A percentile compares a stretch with the other conserved stretches of the same genome.
phyloP scores from a whole-genome alignment of 2,329 filamentous ascomycete genomes.

The Cyphellophora attinorum region DNA sequence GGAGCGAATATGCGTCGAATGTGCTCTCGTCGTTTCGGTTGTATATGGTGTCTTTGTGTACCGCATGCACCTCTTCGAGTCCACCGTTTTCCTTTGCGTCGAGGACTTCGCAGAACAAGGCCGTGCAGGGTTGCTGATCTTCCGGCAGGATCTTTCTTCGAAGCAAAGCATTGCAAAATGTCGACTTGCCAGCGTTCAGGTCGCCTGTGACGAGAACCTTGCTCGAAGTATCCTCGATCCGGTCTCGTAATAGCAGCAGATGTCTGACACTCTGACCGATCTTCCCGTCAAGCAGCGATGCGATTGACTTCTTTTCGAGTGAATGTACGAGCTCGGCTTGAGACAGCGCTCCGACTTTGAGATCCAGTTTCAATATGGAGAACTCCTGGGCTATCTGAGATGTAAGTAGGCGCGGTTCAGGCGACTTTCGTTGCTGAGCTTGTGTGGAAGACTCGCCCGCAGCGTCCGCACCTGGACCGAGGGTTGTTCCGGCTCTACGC shows the following conservation, averaged over 20 bases:
- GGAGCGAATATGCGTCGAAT: slow-evolving; percentile 74
- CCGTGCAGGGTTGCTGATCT: slow-evolving; percentile 95
- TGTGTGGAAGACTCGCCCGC: slow-evolving; percentile 63
- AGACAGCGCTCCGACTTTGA: slow-evolving; percentile 78
- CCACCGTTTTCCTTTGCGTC: slow-evolving; percentile 85
- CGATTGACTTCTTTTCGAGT: slow-evolving; percentile 82
- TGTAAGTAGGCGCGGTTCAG: slow-evolving; percentile 76
- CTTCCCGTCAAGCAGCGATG: slow-evolving; percentile 82
- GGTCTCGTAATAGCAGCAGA: slow-evolving; percentile 72
- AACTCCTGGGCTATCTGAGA: slow-evolving; percentile 94
- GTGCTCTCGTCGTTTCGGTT: slow-evolving; percentile 87
- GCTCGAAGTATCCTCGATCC: slow-evolving; percentile 94
- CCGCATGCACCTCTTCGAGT: slow-evolving; percentile 89
- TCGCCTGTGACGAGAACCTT: slow-evolving; percentile 96
- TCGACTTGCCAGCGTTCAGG: slow-evolving; percentile 94
- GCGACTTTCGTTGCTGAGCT: slow-evolving; percentile 49
- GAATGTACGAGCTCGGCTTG: slow-evolving; percentile 91
- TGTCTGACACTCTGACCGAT: slow-evolving; percentile 91
- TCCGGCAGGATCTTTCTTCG: slow-evolving; percentile 88
- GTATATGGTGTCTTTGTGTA: slow-evolving; percentile 72
- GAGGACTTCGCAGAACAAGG: slow-evolving; percentile 95
- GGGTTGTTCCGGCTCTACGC: slow-evolving; percentile 62
- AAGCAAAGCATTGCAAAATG: slow-evolving; percentile 94
- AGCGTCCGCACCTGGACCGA: slow-evolving; percentile 43
- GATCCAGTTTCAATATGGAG: slow-evolving; percentile 85